Evolutionary conservation across 2,329 filamentous ascomycete genomes (phyloP).

Genomic region (Lecanicillium sp.): DNA sequence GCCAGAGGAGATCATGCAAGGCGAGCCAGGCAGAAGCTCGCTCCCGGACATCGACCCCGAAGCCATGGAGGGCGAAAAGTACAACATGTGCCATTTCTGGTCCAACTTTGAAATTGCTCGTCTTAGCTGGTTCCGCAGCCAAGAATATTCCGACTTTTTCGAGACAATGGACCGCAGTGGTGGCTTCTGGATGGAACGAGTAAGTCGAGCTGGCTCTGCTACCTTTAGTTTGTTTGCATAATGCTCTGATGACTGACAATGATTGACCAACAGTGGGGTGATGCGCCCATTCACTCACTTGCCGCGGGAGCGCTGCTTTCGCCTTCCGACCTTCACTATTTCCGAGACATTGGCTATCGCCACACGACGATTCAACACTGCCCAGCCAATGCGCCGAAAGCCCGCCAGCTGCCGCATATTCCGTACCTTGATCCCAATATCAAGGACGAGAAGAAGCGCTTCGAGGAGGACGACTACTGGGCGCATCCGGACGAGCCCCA

Average conservation of each 20-base stretch:
- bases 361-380: conserved; percentile 99
- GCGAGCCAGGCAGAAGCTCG: conserved; percentile 60
- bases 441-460: conserved; percentile 69
- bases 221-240: background rate
- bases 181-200: conserved; percentile 98
- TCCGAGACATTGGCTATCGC: conserved; percentile 96
- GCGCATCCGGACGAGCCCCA: conserved; percentile 76
- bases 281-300: conserved; percentile 95
- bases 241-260: conserved; percentile 11
- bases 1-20: conserved; percentile 73
- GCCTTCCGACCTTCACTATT: conserved; percentile 87
- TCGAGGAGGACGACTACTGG: conserved; percentile 96
- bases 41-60: conserved; percentile 82
- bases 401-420: conserved; percentile 67
- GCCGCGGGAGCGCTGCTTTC: conserved; percentile 82
- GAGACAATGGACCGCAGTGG: conserved; percentile 97
- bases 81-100: conserved; percentile 99
- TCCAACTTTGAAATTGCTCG: conserved; percentile 98
- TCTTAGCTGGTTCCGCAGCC: conserved; percentile 92
- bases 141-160: conserved; percentile 97
- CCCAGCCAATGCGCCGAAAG: conserved; percentile 81
- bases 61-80: conserved; percentile 92
- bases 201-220: conserved; percentile 32
- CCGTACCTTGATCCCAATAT: conserved; percentile 80
- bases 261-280: conserved; percentile 66